These are phyloP conservation scores for Vishniacozyma victoriae DNA, from an alignment of 768 basidiomycete species.

Conservation along the genomic window DNA sequence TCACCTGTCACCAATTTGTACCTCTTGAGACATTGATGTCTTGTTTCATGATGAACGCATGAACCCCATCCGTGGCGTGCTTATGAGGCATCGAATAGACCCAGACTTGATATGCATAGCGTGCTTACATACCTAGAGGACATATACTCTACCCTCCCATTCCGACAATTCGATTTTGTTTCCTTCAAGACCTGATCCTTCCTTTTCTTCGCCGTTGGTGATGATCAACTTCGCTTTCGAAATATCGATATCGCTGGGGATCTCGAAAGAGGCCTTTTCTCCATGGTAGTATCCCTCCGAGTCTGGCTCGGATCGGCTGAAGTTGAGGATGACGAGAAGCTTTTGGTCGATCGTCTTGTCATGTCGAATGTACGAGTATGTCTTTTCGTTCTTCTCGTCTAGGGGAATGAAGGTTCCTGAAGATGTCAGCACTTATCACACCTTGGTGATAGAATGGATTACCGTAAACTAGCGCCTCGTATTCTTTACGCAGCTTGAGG, in stretches of 20 bases:
- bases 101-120: background rate
- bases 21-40: no score
- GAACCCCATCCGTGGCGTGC: no score
- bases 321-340: conserved; percentile 42
- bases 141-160: conserved; percentile 25
- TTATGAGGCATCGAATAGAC: no score
- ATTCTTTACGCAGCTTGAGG: conserved; percentile 54
- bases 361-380: conserved; percentile 54
- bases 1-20: no score
- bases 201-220: conserved; percentile 10
- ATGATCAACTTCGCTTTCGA: conserved; percentile 19
- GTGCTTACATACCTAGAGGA: conserved; percentile 7
- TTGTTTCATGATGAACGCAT: no score
- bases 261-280: conserved; percentile 3
- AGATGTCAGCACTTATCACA: background rate
- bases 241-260: conserved; percentile 17
- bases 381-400: conserved; percentile 51
- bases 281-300: conserved; percentile 10
- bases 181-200: conserved; percentile 12
- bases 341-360: conserved; percentile 26
- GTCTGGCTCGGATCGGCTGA: conserved; percentile 5
- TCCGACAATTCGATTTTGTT: conserved; percentile 7
- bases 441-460: background rate
- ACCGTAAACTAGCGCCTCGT: conserved; percentile 39
- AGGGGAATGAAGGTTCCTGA: conserved; percentile 60